Evolutionary conservation across 2,329 filamentous ascomycete genomes (phyloP).

Genomic region (Calonectria montana): DNA sequence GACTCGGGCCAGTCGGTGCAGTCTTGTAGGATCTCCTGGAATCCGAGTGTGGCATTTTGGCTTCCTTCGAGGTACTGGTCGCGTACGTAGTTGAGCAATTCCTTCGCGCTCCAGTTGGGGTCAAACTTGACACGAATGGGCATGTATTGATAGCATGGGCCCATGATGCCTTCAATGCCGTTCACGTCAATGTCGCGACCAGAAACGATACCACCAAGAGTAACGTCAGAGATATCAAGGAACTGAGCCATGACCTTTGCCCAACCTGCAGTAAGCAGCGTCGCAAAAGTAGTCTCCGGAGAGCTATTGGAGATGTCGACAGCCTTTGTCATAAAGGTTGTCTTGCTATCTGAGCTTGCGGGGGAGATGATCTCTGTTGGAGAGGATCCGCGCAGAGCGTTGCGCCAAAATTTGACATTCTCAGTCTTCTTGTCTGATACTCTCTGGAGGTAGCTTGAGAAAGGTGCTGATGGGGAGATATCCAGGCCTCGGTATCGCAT

Average conservation of each 20-base stretch:
- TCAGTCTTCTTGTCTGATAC: constrained; percentile 7
- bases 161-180: constrained; percentile 41
- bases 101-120: constrained; percentile 33
- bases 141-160: constrained; percentile 45
- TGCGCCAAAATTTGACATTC: constrained; percentile 36
- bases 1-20: constrained; percentile 36
- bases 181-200: constrained; percentile 38
- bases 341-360: constrained; percentile 30
- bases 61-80: constrained; percentile 38
- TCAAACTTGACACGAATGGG: constrained; percentile 42
- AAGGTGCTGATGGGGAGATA: constrained; percentile 29
- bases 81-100: constrained; percentile 38
- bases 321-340: constrained; percentile 40
- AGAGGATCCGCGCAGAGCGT: constrained; percentile 30
- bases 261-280: constrained; percentile 43
- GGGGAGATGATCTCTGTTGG: constrained; percentile 33
- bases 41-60: constrained; percentile 39
- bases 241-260: constrained; percentile 39
- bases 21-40: constrained; percentile 31
- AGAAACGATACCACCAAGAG: constrained; percentile 43
- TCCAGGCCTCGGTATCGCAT: constrained; percentile 49
- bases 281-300: constrained; percentile 40
- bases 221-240: constrained; percentile 36
- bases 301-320: constrained; percentile 38
- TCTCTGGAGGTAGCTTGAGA: constrained; percentile 33